phyloP scores from a whole-genome alignment of 225 moss, liverwort and hornwort genomes.

The Lunularia cruciata region DNA sequence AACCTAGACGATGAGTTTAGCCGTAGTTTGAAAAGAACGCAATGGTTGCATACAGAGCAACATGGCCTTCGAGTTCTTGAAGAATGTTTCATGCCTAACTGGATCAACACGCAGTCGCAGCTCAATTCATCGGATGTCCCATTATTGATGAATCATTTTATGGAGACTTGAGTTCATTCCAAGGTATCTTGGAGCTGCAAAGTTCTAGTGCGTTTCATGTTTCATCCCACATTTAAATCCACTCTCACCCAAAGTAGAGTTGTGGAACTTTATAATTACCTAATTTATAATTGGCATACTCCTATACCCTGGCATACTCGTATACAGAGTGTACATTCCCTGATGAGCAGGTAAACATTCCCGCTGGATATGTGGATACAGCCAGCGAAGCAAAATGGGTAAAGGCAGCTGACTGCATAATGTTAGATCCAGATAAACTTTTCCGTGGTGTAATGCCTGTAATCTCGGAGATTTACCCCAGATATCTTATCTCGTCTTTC shows the following conservation, averaged over 20 bases:
- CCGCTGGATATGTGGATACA: neutral
- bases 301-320: rapidly evolving
- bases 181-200: neutral
- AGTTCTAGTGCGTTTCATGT: neutral
- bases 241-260: neutral
- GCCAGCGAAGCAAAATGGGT: neutral
- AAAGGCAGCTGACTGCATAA: neutral
- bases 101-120: neutral
- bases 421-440: neutral
- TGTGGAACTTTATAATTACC: neutral
- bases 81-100: neutral
- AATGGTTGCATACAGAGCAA: slow-evolving; percentile 10
- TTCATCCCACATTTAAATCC: neutral
- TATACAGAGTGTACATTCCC: no score
- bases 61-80: neutral
- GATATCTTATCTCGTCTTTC: neutral
- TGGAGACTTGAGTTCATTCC: neutral
- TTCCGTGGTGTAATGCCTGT: neutral
- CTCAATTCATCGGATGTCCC: slow-evolving; percentile 9
- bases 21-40: neutral
- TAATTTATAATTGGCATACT: neutral
- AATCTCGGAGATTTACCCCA: neutral
- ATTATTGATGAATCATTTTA: slow-evolving; percentile 2
- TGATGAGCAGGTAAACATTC: slow-evolving; percentile 6
- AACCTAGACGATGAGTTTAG: neutral